Evolutionary conservation across 805 yeast species (phyloP).

Genomic region (Groenewaldozyma salmanticensis): DNA sequence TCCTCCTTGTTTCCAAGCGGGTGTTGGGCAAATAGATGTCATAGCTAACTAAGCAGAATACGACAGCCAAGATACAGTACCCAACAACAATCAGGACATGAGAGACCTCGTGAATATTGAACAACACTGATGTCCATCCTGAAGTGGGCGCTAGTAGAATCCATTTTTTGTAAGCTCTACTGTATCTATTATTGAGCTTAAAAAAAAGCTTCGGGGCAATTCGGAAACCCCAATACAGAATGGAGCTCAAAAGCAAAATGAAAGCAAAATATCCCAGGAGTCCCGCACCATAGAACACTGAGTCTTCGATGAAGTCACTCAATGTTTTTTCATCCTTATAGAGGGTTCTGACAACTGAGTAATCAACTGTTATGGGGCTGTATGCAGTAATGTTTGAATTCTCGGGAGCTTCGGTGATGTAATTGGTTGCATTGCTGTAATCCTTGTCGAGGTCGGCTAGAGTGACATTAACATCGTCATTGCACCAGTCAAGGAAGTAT

Average conservation of each 20-base stretch:
- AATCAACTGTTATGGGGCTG: neutral
- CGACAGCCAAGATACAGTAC: conserved; percentile 24
- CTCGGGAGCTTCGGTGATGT: neutral
- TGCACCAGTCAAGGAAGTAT: too few species aligned
- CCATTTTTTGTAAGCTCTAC: conserved; percentile 13
- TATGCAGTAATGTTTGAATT: neutral
- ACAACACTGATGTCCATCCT: conserved; percentile 4
- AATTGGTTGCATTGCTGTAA: neutral
- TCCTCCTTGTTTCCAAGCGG: neutral
- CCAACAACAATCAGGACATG: conserved; percentile 27
- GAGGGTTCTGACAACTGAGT: neutral
- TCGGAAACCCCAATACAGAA: neutral
- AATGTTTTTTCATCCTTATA: neutral
- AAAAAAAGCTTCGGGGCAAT: neutral
- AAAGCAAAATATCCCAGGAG: conserved; percentile 5
- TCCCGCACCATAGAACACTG: conserved; percentile 1
- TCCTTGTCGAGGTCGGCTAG: too few species aligned
- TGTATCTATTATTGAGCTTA: neutral
- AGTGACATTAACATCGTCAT: too few species aligned
- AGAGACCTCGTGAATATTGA: conserved; percentile 28
- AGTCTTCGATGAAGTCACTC: neutral
- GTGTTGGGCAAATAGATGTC: conserved; percentile 5
- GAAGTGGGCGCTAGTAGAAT: conserved; percentile 23
- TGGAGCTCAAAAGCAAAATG: conserved; percentile 1
- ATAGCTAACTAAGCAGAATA: conserved; percentile 18